Conservation (phyloP, 768 basidiomycete species). For the Mrakia frigida region DNA sequence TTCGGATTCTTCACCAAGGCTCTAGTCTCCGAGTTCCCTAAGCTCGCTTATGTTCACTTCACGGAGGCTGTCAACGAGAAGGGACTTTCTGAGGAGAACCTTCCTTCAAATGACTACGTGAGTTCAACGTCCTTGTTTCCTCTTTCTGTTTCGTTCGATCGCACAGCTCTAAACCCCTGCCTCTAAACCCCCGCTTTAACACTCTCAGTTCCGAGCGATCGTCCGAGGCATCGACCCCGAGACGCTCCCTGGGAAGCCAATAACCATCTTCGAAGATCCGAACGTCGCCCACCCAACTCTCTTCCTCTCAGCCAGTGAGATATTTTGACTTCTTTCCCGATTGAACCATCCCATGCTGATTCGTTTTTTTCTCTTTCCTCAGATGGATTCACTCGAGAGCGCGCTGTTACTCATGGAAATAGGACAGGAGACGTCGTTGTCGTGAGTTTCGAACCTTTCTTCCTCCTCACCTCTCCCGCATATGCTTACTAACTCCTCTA, state of each 20-base stretch:
- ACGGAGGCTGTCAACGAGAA: neutral
- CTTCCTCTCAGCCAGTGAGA: conserved; percentile 27
- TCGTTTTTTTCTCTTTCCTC: no score
- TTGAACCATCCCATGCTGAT: no score
- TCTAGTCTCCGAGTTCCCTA: conserved; percentile 49
- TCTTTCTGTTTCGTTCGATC: no score
- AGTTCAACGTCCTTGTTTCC: neutral
- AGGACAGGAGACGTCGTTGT: conserved; percentile 35
- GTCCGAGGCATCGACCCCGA: conserved; percentile 34
- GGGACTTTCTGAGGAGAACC: neutral
- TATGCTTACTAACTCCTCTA: no score
- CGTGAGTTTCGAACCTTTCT: neutral
- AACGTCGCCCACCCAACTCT: conserved; percentile 27
- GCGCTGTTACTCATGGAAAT: conserved; percentile 28
- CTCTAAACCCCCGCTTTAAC: neutral
- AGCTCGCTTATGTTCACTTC: conserved; percentile 52
- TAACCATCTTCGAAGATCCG: conserved; percentile 32
- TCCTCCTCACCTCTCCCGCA: no score
- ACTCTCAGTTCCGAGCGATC: conserved; percentile 33
- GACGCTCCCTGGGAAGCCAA: neutral
- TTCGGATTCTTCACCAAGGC: conserved; percentile 50
- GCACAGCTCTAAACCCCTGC: no score
- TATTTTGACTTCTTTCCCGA: no score
- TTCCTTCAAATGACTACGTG: neutral
- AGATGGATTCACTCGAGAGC: conserved; percentile 30